These are phyloP conservation scores for Mycena vitilis DNA, from an alignment of 768 basidiomycete genomes.

Conservation along the genomic window DNA sequence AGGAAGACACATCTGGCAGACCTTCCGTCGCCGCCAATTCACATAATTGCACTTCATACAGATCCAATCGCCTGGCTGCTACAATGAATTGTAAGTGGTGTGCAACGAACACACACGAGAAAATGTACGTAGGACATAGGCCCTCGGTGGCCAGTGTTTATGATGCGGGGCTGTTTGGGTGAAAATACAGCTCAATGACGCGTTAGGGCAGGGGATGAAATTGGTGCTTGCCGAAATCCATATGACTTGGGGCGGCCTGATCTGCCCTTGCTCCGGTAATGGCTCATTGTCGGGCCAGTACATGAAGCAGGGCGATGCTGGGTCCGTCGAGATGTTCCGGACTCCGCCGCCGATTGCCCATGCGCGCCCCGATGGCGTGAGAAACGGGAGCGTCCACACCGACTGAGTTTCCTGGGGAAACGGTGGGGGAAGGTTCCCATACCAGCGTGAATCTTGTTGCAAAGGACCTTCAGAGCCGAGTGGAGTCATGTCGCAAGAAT, in stretches of 20 bases:
- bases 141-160: constrained; percentile 90
- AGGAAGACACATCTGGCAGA: constrained; percentile 89
- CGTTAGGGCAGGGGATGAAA: too few relatives aligned
- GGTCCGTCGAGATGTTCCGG: constrained; percentile 81
- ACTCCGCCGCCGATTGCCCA: constrained; percentile 83
- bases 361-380: constrained; percentile 85
- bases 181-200: too few relatives aligned
- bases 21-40: constrained; percentile 89
- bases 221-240: too few relatives aligned
- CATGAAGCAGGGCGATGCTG: constrained; percentile 80
- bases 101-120: background rate
- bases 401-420: too few relatives aligned
- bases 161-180: constrained; percentile 80
- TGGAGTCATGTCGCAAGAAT: too few relatives aligned
- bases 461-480: too few relatives aligned
- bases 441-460: too few relatives aligned
- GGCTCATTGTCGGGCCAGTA: constrained; percentile 94
- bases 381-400: too few relatives aligned
- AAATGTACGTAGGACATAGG: constrained; percentile 81
- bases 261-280: constrained; percentile 80
- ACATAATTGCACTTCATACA: constrained; percentile 88
- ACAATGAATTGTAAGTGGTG: constrained; percentile 29
- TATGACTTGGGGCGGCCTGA: too few relatives aligned
- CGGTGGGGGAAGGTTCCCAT: too few relatives aligned
- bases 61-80: constrained; percentile 85